A percentile compares a stretch with the other conserved stretches of the same genome.
These are phyloP conservation scores for Tetrahymena borealis DNA, from an alignment of 73 alveolate species.

Conservation along the genomic window DNA sequence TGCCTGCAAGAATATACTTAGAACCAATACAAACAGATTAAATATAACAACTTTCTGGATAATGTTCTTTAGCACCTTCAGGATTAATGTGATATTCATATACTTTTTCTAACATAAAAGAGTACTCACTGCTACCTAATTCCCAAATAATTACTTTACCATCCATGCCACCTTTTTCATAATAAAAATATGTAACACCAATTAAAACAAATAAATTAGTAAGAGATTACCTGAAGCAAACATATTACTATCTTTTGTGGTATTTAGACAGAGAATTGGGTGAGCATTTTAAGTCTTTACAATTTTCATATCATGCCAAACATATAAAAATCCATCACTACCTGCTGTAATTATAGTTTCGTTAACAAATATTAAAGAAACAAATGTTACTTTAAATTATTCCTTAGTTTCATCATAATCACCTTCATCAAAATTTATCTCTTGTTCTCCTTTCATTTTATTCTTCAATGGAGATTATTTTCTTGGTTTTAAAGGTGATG, in stretches of 20 bases:
- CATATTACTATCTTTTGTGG: conserved; percentile 58
- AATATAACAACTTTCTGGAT: conserved; percentile 15
- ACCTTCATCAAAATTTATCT: conserved; percentile 3
- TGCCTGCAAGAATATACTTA: conserved; percentile 66
- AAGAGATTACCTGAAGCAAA: conserved; percentile 45
- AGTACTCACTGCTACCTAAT: conserved; percentile 30
- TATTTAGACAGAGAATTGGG: conserved; percentile 58
- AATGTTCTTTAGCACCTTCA: conserved; percentile 1
- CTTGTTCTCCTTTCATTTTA: neutral
- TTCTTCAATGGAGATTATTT: neutral
- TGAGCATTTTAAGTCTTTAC: conserved; percentile 74
- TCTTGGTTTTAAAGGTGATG: neutral
- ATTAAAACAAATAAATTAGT: neutral
- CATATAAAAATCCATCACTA: conserved; percentile 37
- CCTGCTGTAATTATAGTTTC: conserved; percentile 45
- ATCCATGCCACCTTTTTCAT: conserved; percentile 62
- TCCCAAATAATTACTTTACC: conserved; percentile 73
- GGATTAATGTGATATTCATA: conserved; percentile 32
- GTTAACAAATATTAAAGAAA: conserved; percentile 24
- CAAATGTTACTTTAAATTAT: conserved; percentile 8
- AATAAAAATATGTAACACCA: neutral
- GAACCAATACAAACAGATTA: conserved; percentile 70
- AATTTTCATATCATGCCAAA: conserved; percentile 64
- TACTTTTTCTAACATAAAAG: conserved; percentile 29
- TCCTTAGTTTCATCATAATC: conserved; percentile 17